A percentile compares a stretch with the other conserved stretches of the same genome.
phyloP scores from a whole-genome alignment of 495 filamentous ascomycete genomes.

The Daldinia concentrica region DNA sequence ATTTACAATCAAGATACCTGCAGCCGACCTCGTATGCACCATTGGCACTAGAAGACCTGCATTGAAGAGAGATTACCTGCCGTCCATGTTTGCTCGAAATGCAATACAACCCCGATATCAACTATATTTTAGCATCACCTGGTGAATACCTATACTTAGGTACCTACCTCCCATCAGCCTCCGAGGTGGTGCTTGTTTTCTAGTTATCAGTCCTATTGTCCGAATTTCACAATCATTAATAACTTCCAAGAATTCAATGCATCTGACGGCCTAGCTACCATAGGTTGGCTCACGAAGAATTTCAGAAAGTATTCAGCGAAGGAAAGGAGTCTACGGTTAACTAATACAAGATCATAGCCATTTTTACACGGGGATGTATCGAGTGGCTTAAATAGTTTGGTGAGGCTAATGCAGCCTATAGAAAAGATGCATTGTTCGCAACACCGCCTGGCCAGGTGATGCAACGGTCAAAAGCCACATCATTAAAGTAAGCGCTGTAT shows the following conservation, averaged over 20 bases:
- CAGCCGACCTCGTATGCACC: conserved; percentile 39
- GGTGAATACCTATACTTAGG: neutral
- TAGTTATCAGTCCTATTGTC: neutral
- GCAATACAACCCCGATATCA: conserved; percentile 19
- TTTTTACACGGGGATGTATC: conserved; percentile 29
- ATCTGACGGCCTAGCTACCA: neutral
- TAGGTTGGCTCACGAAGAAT: neutral
- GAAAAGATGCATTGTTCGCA: conserved; percentile 9
- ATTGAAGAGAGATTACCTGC: conserved; percentile 12
- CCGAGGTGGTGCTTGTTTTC: neutral
- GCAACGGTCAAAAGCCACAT: conserved; percentile 14
- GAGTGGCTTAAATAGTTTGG: conserved; percentile 29
- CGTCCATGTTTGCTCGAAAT: neutral
- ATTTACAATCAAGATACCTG: conserved; percentile 22
- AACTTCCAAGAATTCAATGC: neutral
- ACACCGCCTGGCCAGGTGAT: neutral
- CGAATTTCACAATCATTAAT: neutral
- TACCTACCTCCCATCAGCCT: neutral
- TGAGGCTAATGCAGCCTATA: conserved; percentile 14
- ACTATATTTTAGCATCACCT: neutral
- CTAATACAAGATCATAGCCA: conserved; percentile 15
- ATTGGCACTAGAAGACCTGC: conserved; percentile 2
- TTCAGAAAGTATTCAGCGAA: neutral
- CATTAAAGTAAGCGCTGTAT: conserved; percentile 18
- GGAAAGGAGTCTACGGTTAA: neutral